A percentile compares a stretch with the other conserved stretches of the same genome.
Evolutionary conservation across 1,284 basidiomycete genomes (phyloP).

Genomic region (Leccinum insolens): DNA sequence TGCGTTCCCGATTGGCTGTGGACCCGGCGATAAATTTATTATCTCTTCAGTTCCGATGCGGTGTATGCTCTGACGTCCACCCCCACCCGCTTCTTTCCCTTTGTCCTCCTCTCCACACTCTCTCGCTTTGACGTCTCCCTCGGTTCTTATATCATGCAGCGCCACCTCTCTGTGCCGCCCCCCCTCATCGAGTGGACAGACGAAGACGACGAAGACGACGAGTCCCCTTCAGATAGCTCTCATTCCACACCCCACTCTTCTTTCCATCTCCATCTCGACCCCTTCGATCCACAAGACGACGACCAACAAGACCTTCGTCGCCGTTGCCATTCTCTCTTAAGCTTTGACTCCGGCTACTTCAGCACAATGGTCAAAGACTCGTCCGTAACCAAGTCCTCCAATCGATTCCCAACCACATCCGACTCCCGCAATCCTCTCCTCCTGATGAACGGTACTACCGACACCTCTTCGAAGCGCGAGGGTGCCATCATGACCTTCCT

Average conservation of each 20-base stretch:
- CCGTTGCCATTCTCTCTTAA: constrained; percentile 26
- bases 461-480: constrained; percentile 24
- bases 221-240: constrained; percentile 13
- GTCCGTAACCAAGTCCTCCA: constrained; percentile 10
- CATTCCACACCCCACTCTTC: constrained; percentile 31
- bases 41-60: constrained; percentile 14
- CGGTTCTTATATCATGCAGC: constrained; percentile 27
- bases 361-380: constrained; percentile 29
- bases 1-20: not conserved
- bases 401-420: constrained; percentile 10
- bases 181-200: constrained; percentile 16
- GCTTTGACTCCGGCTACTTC: constrained; percentile 36
- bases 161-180: constrained; percentile 7
- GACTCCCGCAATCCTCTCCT: constrained; percentile 21
- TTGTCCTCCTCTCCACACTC: constrained; percentile 20
- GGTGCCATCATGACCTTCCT: constrained; percentile 24
- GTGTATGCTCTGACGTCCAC: constrained; percentile 7
- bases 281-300: constrained; percentile 1
- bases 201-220: constrained; percentile 19
- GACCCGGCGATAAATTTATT: constrained; percentile 20
- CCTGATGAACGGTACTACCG: constrained; percentile 7
- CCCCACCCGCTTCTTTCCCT: constrained; percentile 19
- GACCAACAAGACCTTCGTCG: constrained; percentile 7
- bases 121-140: constrained; percentile 25
- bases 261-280: constrained; percentile 11